phyloP scores from a whole-genome alignment of 2,329 filamentous ascomycete species.

The Epichloe elymi region DNA sequence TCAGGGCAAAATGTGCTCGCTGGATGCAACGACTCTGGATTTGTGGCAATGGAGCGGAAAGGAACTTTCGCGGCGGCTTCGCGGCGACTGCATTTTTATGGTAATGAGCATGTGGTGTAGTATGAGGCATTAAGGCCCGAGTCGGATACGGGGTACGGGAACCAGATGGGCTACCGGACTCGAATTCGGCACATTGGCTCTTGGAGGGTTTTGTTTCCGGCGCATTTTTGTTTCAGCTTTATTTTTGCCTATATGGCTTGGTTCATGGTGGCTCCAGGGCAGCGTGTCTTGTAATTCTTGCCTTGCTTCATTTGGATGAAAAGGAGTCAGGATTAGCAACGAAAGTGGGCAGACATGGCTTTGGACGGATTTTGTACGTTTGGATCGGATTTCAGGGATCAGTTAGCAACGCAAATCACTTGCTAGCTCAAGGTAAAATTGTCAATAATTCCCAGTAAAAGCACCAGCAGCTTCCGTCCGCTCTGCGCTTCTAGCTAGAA shows the following conservation, averaged over 20 bases:
- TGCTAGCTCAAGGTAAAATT: background rate
- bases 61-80: slow-evolving; percentile 14
- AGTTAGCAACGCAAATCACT: background rate
- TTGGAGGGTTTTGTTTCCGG: background rate
- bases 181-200: background rate
- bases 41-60: background rate
- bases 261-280: background rate
- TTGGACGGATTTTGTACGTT: slow-evolving; percentile 4
- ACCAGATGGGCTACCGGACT: background rate
- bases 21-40: background rate
- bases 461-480: too few relatives aligned
- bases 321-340: slow-evolving; percentile 4
- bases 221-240: slow-evolving; percentile 2
- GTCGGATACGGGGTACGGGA: background rate
- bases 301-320: slow-evolving; percentile 1
- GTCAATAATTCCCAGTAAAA: background rate
- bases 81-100: slow-evolving; percentile 16
- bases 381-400: slow-evolving; percentile 1
- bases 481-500: too few relatives aligned
- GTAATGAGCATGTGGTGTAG: slow-evolving; percentile 12
- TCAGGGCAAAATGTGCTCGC: background rate
- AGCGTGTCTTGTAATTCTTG: background rate
- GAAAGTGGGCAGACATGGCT: background rate
- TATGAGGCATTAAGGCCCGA: background rate
- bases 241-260: slow-evolving; percentile 1